Evolutionary conservation across 1,284 basidiomycete species (phyloP), one percentile per base, ranked within the genome.

Genomic region (Singerocomus inundabilis): DNA sequence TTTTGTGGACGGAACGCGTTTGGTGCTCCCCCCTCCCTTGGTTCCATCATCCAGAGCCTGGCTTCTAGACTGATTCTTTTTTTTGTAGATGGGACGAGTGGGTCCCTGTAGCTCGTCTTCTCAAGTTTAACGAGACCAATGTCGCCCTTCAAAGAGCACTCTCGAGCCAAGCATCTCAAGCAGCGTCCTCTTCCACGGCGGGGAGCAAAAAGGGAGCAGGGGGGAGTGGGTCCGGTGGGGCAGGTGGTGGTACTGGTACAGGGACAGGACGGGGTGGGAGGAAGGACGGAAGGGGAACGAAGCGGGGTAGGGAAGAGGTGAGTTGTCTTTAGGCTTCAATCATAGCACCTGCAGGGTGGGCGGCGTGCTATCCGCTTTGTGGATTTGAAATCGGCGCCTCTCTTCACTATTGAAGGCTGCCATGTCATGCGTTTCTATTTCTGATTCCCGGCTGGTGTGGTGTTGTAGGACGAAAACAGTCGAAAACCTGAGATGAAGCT

Each of bases 61-160:
- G 7, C 1, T 16, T 16, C 12, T 9, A 6, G 28, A 18, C 37
- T 45, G 26, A 52, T 42, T 25, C 18, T 26, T 10, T 49, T 28
- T 40, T 37, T n/a, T 32, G 26, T 60, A 96, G 92, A 54, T 98
- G 96, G 96, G 96, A 98, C 72, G 96, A 99, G 77, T 98, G 93
- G 93, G 96, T 98, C 0, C 89, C 92, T 1, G 80, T 84, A 37
- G 70, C 71, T 16, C 86, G 97, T 5, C 74, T 98, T 41, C 77
- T 98, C 49, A 98, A 98, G 70, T 78, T 81, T 61, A 93, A 89
- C 64, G 93, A 97, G 55, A 77, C 81, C 38, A 96, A 94, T 58
- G 75, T 96, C 35, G 78, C 80, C n/a, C 76, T 86, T 56, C 93
- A 98, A 66, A 91, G 87, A 69, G 70, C 63, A 37, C 72, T 82